Percentiles rank a stretch among this genome's conserved stretches.
Evolutionary conservation across 331 rosid species (phyloP).

Genomic region (Prunus yedoensis): DNA sequence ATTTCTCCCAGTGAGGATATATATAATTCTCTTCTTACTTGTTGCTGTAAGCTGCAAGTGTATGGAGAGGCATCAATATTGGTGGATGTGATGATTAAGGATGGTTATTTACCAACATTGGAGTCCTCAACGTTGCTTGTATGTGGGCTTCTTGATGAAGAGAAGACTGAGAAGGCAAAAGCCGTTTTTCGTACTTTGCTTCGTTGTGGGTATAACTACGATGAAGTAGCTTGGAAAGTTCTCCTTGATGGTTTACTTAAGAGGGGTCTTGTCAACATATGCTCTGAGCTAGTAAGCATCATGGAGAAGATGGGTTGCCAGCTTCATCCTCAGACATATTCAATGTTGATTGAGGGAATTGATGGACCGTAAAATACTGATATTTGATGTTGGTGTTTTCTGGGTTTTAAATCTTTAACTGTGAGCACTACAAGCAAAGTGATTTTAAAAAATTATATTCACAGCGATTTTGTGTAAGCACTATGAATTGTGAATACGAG

Average conservation of each 20-base stretch:
- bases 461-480: conserved; percentile 1
- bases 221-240: conserved; percentile 37
- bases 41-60: conserved; percentile 18
- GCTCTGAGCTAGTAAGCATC: conserved; percentile 23
- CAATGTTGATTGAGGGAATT: conserved; percentile 32
- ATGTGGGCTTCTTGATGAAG: conserved; percentile 20
- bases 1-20: conserved; percentile 16
- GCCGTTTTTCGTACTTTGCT: conserved; percentile 21
- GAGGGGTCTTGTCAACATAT: conserved; percentile 18
- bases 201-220: conserved; percentile 10
- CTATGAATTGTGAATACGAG: background rate
- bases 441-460: background rate
- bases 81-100: conserved; percentile 21
- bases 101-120: conserved; percentile 23
- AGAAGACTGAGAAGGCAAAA: conserved; percentile 25
- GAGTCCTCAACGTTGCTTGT: conserved; percentile 31
- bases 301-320: conserved; percentile 31
- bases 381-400: background rate
- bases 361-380: conserved; percentile 5
- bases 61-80: conserved; percentile 19
- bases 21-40: conserved; percentile 9
- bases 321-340: conserved; percentile 29
- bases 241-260: conserved; percentile 27
- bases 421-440: background rate
- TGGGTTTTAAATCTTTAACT: background rate